Evolutionary conservation across 768 basidiomycete genomes (phyloP).

Genomic region (Boletellus ananas): DNA sequence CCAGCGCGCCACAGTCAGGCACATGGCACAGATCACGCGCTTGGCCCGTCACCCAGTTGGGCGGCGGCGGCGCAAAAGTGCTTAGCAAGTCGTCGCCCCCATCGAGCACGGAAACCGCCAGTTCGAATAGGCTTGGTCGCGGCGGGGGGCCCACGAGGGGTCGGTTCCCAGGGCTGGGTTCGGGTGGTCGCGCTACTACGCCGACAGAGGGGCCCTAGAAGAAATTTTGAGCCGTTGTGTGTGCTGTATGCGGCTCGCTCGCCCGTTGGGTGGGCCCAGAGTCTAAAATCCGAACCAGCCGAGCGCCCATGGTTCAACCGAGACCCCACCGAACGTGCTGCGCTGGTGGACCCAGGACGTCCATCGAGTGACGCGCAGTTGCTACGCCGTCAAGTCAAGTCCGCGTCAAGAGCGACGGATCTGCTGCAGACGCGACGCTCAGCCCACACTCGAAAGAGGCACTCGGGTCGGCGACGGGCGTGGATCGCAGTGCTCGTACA

Average conservation of each 20-base stretch:
- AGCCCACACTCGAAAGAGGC: too few species aligned
- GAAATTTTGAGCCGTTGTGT: background rate
- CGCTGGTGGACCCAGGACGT: too few species aligned
- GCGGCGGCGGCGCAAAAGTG: background rate
- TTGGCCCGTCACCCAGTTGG: background rate
- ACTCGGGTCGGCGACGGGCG: too few species aligned
- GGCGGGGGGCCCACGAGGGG: background rate
- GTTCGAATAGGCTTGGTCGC: background rate
- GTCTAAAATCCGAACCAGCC: background rate
- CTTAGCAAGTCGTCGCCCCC: background rate
- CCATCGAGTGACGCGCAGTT: background rate
- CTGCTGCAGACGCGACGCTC: too few species aligned
- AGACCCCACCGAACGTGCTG: background rate
- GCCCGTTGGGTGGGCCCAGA: background rate
- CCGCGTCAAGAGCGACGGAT: background rate
- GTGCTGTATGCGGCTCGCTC: background rate
- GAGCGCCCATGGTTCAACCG: background rate
- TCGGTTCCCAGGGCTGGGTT: conserved; percentile 1
- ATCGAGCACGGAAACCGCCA: too few species aligned
- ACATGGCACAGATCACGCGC: background rate
- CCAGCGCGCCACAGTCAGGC: conserved; percentile 3
- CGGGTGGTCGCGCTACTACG: background rate
- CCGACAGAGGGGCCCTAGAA: background rate
- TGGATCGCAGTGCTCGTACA: too few species aligned
- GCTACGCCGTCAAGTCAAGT: background rate